A percentile compares a stretch with the other conserved stretches of the same genome.
phyloP scores from a whole-genome alignment of 2,329 filamentous ascomycete genomes.

The Xylariaceae sp. region DNA sequence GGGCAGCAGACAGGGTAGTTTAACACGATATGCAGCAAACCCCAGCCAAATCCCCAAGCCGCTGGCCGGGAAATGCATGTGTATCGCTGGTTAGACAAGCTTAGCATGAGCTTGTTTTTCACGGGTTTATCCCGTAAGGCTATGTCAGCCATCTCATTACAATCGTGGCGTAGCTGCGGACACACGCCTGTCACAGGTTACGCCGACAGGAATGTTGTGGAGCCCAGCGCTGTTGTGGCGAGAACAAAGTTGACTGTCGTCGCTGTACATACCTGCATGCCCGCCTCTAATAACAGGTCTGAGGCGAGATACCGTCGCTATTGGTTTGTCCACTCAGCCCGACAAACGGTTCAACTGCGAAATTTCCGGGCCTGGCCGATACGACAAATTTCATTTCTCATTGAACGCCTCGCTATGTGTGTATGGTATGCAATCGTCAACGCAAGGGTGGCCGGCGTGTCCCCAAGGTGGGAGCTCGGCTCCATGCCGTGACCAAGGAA shows the following conservation, averaged over 20 bases:
- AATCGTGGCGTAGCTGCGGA: too few species aligned
- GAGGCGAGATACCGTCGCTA: too few species aligned
- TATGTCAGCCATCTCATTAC: too few species aligned
- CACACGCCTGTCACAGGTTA: too few species aligned
- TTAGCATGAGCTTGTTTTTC: too few species aligned
- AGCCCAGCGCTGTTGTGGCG: not conserved
- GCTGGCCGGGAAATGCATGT: too few species aligned
- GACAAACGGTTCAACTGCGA: not conserved
- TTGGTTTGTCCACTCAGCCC: not conserved
- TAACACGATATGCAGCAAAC: too few species aligned
- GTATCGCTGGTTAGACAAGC: too few species aligned
- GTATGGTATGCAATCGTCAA: not conserved
- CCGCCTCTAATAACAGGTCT: not conserved
- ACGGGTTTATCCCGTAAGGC: too few species aligned
- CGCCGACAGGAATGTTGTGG: too few species aligned
- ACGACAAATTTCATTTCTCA: not conserved
- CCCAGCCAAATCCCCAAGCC: too few species aligned
- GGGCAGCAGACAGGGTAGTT: too few species aligned
- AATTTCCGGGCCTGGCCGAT: not conserved
- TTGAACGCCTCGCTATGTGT: constrained; percentile 1
- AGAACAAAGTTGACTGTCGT: not conserved
- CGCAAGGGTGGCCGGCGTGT: not conserved
- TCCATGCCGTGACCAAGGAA: not conserved
- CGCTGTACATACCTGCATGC: not conserved
- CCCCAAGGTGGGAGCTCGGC: not conserved